Evolutionary conservation across 495 filamentous ascomycete species (phyloP).

Genomic region (Rhizodiscina lignyota): DNA sequence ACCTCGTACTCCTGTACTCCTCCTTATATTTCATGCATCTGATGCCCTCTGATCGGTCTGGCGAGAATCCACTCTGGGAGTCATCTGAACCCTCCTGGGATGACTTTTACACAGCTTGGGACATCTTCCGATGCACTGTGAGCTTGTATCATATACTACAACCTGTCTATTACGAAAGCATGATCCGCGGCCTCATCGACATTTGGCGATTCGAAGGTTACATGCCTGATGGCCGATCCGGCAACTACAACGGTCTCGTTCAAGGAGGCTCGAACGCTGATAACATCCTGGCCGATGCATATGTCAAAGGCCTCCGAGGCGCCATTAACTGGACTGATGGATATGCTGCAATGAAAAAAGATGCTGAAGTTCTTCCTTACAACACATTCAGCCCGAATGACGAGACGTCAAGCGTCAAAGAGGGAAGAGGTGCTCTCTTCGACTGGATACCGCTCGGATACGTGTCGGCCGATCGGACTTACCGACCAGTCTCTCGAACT

Average conservation of each 20-base stretch:
- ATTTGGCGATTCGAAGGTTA: slow-evolving; percentile 53
- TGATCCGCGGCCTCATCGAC: slow-evolving; percentile 52
- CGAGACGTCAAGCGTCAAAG: slow-evolving; percentile 38
- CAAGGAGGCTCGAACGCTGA: slow-evolving; percentile 65
- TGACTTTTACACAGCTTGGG: slow-evolving; percentile 42
- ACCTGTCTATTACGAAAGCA: slow-evolving; percentile 44
- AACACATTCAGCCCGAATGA: too few species aligned
- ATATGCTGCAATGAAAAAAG: not conserved
- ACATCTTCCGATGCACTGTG: slow-evolving; percentile 47
- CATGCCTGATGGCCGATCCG: slow-evolving; percentile 23
- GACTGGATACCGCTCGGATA: slow-evolving; percentile 50
- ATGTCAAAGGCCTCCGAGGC: slow-evolving; percentile 50
- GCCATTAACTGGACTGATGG: slow-evolving; percentile 41
- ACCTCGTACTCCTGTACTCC: slow-evolving; percentile 44
- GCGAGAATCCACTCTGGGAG: slow-evolving; percentile 51
- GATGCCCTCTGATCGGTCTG: slow-evolving; percentile 54
- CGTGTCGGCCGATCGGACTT: slow-evolving; percentile 43
- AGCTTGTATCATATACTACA: slow-evolving; percentile 49
- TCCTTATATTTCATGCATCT: slow-evolving; percentile 54
- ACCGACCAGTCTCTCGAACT: slow-evolving; percentile 47
- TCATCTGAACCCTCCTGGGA: slow-evolving; percentile 51
- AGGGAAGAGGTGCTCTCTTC: slow-evolving; percentile 52
- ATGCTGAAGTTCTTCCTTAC: not conserved
- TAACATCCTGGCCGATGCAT: slow-evolving; percentile 60
- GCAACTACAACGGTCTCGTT: slow-evolving; percentile 51